Base-by-base conservation (phyloP, 2,329 filamentous ascomycete species). In the Hypoxylon sp. region DNA sequence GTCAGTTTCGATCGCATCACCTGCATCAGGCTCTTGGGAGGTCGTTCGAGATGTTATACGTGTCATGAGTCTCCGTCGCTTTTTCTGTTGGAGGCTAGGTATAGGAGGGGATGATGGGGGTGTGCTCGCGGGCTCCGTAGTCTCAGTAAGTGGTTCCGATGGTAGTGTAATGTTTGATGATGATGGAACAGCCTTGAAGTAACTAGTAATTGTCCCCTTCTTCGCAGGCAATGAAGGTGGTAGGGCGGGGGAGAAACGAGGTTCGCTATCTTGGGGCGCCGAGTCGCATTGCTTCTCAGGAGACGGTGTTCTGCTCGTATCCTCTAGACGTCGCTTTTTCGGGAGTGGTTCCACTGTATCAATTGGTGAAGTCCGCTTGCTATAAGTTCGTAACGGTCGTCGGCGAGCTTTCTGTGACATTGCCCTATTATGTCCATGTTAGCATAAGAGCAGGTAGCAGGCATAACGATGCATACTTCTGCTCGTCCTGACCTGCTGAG, bases 351-450 rank as follows among this genome's bases (percentile, higher is more conserved):
- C 62, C 20, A 45, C n/a, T 5, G 59, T 46, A n/a, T 61, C 63
- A 3, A 34, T 49, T n/a, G 62, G 60, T 5, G 37, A 43, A 21
- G 64, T 44, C 15, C 69, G 70, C 34, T 69, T 70, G 38, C 72
- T 64, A 23, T 74, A 74, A 3, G 72, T 74, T 48, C 71, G 70
- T 17, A 73, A 50, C 1, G 65, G 65, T 27, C 67, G 61, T 52
- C 67, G 70, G 36, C 57, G 29, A 20, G n/a, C n/a, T n/a, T n/a
- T n/a, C n/a, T n/a, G n/a, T n/a, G n/a, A n/a, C n/a, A n/a, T n/a
- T n/a, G 42, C 43, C 37, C 61, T 64, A 15, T 41, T 23, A 7
- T 1, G 7, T 21, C 11, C 4, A 13, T 29, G 11, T 49, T 29
- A 47, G 42, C 32, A 25, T 9, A 9, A n/a, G n/a, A n/a, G n/a